These are phyloP conservation scores for Hsuehochloa calcarea DNA, from an alignment of 176 grass and related monocot species.

Conservation along the genomic window DNA sequence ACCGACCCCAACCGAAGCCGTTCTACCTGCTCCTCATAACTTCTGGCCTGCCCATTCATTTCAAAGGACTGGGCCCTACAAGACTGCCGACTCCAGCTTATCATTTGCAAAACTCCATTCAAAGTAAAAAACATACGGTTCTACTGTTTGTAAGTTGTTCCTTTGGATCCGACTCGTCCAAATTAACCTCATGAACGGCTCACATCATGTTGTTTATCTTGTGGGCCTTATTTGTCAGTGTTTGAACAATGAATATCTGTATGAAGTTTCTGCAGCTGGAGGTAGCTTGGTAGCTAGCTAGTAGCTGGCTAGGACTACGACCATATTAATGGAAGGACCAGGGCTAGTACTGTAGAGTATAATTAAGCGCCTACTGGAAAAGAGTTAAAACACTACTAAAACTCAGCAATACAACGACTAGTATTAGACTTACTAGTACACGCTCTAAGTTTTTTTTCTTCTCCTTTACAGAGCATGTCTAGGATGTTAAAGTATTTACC, in stretches of 20 bases:
- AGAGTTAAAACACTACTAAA: too few species aligned
- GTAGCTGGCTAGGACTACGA: background rate
- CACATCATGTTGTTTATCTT: background rate
- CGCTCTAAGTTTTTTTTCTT: background rate
- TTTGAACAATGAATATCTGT: background rate
- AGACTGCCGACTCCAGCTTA: background rate
- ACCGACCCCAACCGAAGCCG: constrained; percentile 8
- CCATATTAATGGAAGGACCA: background rate
- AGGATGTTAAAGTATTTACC: background rate
- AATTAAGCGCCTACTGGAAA: too few species aligned
- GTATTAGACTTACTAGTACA: too few species aligned
- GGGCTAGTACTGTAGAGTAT: background rate
- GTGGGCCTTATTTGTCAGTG: background rate
- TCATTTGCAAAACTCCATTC: background rate
- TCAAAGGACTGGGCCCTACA: background rate
- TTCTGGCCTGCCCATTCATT: constrained; percentile 15
- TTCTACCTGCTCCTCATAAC: constrained; percentile 28
- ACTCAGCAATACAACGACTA: too few species aligned
- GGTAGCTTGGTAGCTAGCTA: too few species aligned
- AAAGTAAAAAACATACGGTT: too few species aligned
- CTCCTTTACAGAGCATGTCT: background rate
- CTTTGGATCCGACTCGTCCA: background rate
- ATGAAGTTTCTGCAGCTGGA: constrained; percentile 8
- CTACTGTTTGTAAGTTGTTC: too few species aligned
- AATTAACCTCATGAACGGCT: background rate